phyloP scores from a whole-genome alignment of 2,329 filamentous ascomycete genomes.

The Sordariomycetes sp. region DNA sequence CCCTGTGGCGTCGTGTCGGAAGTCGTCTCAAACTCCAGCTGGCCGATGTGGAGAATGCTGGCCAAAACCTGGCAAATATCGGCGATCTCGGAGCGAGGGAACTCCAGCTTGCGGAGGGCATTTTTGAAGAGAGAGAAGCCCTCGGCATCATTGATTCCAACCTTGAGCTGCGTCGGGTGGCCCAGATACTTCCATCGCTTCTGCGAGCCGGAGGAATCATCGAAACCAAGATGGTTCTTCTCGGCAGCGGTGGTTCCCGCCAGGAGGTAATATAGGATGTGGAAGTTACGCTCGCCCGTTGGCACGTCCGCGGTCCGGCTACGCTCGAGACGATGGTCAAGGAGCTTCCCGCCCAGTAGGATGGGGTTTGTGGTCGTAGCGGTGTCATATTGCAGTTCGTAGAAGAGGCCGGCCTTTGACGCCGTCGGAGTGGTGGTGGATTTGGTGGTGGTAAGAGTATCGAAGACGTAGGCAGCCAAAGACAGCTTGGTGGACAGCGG shows the following conservation, averaged over 20 bases:
- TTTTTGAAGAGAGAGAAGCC: constrained; percentile 98
- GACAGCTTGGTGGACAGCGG: constrained; percentile 90
- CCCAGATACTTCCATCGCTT: constrained; percentile 95
- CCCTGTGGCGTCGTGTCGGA: constrained; percentile 67
- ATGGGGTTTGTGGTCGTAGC: constrained; percentile 74
- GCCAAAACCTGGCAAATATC: constrained; percentile 94
- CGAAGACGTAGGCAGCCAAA: constrained; percentile 88
- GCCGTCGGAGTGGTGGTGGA: constrained; percentile 90
- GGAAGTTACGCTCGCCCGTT: constrained; percentile 93
- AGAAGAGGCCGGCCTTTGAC: constrained; percentile 90
- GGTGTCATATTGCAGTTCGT: constrained; percentile 94
- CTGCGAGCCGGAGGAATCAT: constrained; percentile 38
- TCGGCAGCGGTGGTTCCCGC: constrained; percentile 86
- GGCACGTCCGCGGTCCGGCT: constrained; percentile 87
- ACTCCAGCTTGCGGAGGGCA: constrained; percentile 85
- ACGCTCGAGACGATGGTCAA: constrained; percentile 86
- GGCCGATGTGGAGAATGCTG: constrained; percentile 90
- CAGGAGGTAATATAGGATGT: constrained; percentile 89
- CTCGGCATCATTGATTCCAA: constrained; percentile 90
- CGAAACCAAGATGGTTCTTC: constrained; percentile 68
- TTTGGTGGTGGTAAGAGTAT: constrained; percentile 93
- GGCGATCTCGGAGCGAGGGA: constrained; percentile 84
- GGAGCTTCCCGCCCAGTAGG: constrained; percentile 84
- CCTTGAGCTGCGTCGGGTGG: constrained; percentile 91
- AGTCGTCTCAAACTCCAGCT: constrained; percentile 83